phyloP scores from a whole-genome alignment of 2,329 filamentous ascomycete genomes.

The Fusarium decemcellulare region DNA sequence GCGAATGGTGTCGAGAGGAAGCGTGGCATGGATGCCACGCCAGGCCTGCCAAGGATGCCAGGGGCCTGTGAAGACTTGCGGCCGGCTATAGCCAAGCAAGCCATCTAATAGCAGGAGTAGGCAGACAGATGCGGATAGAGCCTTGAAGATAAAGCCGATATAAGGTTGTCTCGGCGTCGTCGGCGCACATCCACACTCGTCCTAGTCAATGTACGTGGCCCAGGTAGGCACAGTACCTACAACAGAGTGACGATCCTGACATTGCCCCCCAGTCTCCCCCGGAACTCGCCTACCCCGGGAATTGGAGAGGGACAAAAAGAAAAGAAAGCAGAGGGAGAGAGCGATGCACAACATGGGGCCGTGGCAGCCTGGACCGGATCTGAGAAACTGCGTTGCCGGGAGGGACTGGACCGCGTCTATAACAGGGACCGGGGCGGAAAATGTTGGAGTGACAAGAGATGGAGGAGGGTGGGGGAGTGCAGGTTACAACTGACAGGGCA shows the following conservation, averaged over 20 bases:
- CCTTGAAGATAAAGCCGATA: too few relatives aligned
- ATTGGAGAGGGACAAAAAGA: not conserved
- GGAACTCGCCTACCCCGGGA: slow-evolving; percentile 10
- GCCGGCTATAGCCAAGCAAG: not conserved
- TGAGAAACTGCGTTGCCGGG: slow-evolving; percentile 23
- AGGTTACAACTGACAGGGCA: not conserved
- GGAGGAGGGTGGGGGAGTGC: not conserved
- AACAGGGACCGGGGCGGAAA: slow-evolving; percentile 4
- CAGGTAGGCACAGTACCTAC: not conserved
- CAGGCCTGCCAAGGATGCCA: not conserved
- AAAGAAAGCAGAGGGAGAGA: not conserved
- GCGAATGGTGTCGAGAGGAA: not conserved
- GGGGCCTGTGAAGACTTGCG: not conserved
- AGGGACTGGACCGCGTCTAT: slow-evolving; percentile 3
- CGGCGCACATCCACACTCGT: not conserved
- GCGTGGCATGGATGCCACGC: not conserved
- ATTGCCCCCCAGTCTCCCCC: not conserved
- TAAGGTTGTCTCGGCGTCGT: not conserved
- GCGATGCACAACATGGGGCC: not conserved
- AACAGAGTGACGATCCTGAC: not conserved
- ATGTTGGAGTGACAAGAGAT: not conserved
- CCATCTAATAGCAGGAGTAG: not conserved
- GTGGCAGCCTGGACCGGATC: slow-evolving; percentile 16
- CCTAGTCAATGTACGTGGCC: not conserved
- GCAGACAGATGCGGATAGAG: too few relatives aligned